These are phyloP conservation scores for Cupressus sempervirens DNA, from an alignment of 75 land plant species.

Conservation along the genomic window DNA sequence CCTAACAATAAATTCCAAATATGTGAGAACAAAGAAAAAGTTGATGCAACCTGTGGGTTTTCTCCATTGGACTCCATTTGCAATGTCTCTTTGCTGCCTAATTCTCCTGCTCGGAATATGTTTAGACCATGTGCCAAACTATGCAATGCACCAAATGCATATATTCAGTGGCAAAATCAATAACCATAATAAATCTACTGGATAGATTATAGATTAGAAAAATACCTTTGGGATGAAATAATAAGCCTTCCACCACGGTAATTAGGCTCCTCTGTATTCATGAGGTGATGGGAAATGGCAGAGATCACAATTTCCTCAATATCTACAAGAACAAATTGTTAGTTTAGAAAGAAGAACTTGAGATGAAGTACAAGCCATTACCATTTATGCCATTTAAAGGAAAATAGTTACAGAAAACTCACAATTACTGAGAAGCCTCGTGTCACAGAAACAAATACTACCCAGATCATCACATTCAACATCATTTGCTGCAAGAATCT, in stretches of 20 bases:
- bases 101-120: conserved; percentile 62
- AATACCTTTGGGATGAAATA: conserved; percentile 73
- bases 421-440: conserved; percentile 54
- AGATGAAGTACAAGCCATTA: background rate
- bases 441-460: conserved; percentile 59
- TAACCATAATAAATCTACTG: background rate
- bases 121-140: conserved; percentile 83
- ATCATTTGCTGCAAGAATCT: conserved; percentile 75
- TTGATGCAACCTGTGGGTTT: conserved; percentile 30
- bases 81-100: conserved; percentile 39
- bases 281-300: conserved; percentile 81
- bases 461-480: conserved; percentile 81
- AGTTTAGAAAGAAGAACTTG: background rate
- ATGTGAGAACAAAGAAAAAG: background rate
- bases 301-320: conserved; percentile 87
- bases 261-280: conserved; percentile 70
- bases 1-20: background rate
- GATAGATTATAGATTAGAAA: background rate
- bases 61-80: conserved; percentile 63
- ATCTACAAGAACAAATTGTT: conserved; percentile 15
- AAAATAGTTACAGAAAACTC: conserved; percentile 9
- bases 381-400: background rate
- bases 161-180: background rate
- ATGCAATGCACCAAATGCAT: conserved; percentile 21
- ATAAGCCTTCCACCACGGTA: conserved; percentile 80